Percentiles rank a stretch among this genome's conserved stretches.
Evolutionary conservation across 768 basidiomycete genomes (phyloP).

Genomic region (Kwoniella bestiolae): DNA sequence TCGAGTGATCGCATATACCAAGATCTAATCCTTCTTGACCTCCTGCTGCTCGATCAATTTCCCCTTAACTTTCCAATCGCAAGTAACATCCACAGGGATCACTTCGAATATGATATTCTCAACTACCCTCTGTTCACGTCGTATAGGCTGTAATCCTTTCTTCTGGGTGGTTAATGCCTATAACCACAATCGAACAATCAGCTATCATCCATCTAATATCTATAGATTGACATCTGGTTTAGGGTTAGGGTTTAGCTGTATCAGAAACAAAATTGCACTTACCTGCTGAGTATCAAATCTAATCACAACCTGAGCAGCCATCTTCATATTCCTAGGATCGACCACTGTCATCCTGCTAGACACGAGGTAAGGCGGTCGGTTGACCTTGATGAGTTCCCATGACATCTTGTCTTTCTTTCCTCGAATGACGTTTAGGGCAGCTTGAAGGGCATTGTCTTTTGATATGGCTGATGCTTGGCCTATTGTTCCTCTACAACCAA

Average conservation of each 20-base stretch:
- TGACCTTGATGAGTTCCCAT: constrained; percentile 23
- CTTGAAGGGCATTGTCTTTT: constrained; percentile 16
- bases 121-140: constrained; percentile 18
- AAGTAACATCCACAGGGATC: constrained; percentile 7
- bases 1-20: no score
- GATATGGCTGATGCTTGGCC: constrained; percentile 19
- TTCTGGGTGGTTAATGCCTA: constrained; percentile 15
- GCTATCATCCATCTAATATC: background rate
- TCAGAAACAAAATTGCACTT: background rate
- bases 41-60: constrained; percentile 17
- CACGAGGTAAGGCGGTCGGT: constrained; percentile 13
- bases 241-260: background rate
- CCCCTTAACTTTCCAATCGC: constrained; percentile 28
- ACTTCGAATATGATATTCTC: constrained; percentile 27
- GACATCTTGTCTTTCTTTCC: constrained; percentile 17
- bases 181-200: background rate
- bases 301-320: constrained; percentile 26
- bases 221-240: no score
- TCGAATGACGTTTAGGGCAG: constrained; percentile 15
- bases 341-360: constrained; percentile 16
- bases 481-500: constrained; percentile 14
- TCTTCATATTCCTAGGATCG: constrained; percentile 20
- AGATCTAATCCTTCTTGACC: background rate
- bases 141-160: constrained; percentile 1
- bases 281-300: constrained; percentile 29